Evolutionary conservation across 2,329 filamentous ascomycete species (phyloP), one percentile per base, ranked within the genome.

Genomic region (Calonectria fujianensis): DNA sequence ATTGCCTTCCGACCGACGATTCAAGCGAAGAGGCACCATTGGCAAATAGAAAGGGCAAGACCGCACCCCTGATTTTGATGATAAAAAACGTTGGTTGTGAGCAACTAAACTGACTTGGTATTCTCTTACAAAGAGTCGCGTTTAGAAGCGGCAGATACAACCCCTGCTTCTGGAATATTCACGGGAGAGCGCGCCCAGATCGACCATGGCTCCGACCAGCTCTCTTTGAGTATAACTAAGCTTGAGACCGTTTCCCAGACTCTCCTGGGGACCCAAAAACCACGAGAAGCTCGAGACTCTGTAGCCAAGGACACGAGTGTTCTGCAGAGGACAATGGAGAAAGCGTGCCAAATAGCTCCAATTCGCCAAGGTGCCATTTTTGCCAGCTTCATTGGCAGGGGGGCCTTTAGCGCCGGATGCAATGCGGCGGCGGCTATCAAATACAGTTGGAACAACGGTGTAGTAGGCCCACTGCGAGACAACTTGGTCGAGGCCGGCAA

Each of bases 321-420:
- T 20, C 66, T 70, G 11, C 70, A 74, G 37, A 69, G 39, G 14
- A 68, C 54, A 18, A 50, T 74, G 6, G 29, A 14, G 29, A 63
- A 74, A 20, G 72, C 78, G 0, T 79, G 72, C 35, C 35, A 41
- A 41, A 29, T 10, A 41, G 37, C 32, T 14, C 35, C 32, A 2
- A 20, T 66, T 13, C 31, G 57, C 16, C 69, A 79, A 20, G 71
- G 31, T 1, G 70, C 64, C n/a, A 32, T 24, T 18, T 7, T 72
- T 20, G 70, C 67, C 1, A 29, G 54, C 4, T 63, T 54, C 11
- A 13, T 80, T 0, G 69, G 63, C 2, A 61, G 18, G 14, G 77
- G 68, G 37, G 73, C 72, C 9, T 45, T 70, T n/a, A 41, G 18
- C 8, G 66, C 68, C 10, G 72, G 77, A 1, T 67, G 45, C 10